These are phyloP conservation scores for Lecanicillium sp. DNA, from an alignment of 2,329 filamentous ascomycete genomes.

Conservation along the genomic window DNA sequence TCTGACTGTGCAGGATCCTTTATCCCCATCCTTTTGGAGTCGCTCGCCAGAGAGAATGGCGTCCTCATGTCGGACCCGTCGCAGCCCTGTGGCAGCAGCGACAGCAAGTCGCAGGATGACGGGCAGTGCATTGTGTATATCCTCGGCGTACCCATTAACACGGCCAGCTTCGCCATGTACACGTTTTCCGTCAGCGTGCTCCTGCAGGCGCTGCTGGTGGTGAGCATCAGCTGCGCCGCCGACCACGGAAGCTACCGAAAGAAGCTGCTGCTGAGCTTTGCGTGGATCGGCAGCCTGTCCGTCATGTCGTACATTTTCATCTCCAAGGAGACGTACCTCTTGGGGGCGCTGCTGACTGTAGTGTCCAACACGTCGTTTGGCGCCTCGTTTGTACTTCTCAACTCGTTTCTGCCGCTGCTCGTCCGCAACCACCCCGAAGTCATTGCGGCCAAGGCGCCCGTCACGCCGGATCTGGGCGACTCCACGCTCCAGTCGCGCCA, in stretches of 20 bases:
- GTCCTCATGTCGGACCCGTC: constrained; percentile 72
- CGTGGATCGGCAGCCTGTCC: constrained; percentile 67
- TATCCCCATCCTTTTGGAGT: constrained; percentile 91
- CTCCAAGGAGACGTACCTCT: constrained; percentile 64
- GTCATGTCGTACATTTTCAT: constrained; percentile 88
- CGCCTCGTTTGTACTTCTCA: constrained; percentile 88
- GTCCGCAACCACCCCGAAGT: constrained; percentile 72
- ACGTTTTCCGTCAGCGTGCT: constrained; percentile 91
- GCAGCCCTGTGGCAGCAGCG: constrained; percentile 64
- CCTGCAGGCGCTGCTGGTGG: constrained; percentile 80
- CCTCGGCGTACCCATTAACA: constrained; percentile 82
- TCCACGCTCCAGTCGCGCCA: constrained; percentile 26
- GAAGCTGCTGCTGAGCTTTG: constrained; percentile 78
- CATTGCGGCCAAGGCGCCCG: constrained; percentile 18
- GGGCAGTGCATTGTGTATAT: constrained; percentile 78
- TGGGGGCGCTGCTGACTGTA: constrained; percentile 79
- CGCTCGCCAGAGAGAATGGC: constrained; percentile 85
- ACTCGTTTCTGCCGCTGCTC: constrained; percentile 87
- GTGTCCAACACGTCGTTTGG: constrained; percentile 91
- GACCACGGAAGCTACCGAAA: constrained; percentile 93
- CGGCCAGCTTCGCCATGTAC: constrained; percentile 96
- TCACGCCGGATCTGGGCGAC: constrained; percentile 22
- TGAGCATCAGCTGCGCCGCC: constrained; percentile 92
- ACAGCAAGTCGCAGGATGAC: constrained; percentile 41
- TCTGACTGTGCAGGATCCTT: constrained; percentile 61